Conservation (phyloP, 345 rosid species). For the Gossypium longicalyx region DNA sequence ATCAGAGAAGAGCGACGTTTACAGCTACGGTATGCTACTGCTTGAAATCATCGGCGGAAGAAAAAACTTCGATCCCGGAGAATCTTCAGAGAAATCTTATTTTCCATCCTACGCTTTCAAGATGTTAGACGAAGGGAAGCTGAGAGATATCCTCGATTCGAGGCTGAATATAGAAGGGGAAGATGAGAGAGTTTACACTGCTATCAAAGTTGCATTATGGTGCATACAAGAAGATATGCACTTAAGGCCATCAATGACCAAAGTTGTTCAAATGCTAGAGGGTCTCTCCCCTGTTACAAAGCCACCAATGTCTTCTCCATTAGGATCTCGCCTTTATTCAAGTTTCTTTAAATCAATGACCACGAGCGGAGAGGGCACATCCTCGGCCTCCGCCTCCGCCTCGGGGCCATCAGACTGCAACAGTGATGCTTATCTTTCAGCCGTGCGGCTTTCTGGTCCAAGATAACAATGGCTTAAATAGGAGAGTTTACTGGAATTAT, state of each 20-base stretch:
- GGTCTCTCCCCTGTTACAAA: conserved; percentile 55
- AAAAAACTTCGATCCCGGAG: conserved; percentile 59
- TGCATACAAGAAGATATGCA: conserved; percentile 90
- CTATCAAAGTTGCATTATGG: conserved; percentile 83
- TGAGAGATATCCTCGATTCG: conserved; percentile 61
- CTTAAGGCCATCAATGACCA: conserved; percentile 74
- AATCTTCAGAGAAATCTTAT: conserved; percentile 69
- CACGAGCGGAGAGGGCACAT: conserved; percentile 55
- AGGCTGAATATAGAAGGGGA: conserved; percentile 35
- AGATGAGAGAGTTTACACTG: conserved; percentile 45
- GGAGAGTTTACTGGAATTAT: neutral
- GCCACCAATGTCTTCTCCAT: conserved; percentile 61
- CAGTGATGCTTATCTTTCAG: conserved; percentile 64
- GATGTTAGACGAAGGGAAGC: conserved; percentile 87
- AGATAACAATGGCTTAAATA: conserved; percentile 43
- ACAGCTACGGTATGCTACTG: conserved; percentile 84
- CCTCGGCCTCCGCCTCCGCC: conserved; percentile 61
- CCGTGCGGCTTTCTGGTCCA: conserved; percentile 86
- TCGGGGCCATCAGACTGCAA: conserved; percentile 73
- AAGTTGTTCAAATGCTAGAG: conserved; percentile 95
- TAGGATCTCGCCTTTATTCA: conserved; percentile 56
- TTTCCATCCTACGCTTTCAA: conserved; percentile 85
- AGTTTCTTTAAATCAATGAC: conserved; percentile 33
- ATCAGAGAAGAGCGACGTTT: conserved; percentile 91
- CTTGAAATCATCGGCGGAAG: conserved; percentile 87